phyloP scores from a whole-genome alignment of 2,329 filamentous ascomycete genomes.

The Akanthomyces dipterigenus region DNA sequence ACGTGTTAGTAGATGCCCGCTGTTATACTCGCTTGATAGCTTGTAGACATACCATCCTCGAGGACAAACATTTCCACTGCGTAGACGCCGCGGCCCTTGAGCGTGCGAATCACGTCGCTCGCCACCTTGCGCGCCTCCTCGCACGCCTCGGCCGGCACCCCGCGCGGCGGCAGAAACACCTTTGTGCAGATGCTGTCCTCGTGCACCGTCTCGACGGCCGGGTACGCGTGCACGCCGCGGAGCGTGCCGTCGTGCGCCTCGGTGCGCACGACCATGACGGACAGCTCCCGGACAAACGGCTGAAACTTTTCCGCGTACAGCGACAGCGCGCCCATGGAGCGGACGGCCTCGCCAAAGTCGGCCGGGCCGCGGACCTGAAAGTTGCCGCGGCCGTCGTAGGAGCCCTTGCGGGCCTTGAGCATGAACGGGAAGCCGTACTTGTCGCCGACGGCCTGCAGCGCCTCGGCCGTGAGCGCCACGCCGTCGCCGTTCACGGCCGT shows the following conservation, averaged over 20 bases:
- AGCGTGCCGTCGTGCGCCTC: constrained; percentile 54
- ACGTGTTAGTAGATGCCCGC: constrained; percentile 12
- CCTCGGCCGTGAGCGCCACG: constrained; percentile 49
- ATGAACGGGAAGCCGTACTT: constrained; percentile 78
- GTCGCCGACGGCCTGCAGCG: constrained; percentile 56
- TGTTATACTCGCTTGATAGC: background rate
- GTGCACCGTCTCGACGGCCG: constrained; percentile 89
- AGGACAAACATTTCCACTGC: constrained; percentile 95
- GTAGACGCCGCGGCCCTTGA: constrained; percentile 88
- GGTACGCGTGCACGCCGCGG: constrained; percentile 61
- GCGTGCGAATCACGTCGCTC: constrained; percentile 67
- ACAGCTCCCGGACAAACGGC: constrained; percentile 77
- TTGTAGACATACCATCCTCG: constrained; percentile 47
- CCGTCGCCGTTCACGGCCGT: constrained; percentile 51
- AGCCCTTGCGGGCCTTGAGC: constrained; percentile 84
- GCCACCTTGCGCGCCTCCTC: constrained; percentile 69
- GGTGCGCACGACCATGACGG: constrained; percentile 91
- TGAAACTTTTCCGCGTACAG: constrained; percentile 90
- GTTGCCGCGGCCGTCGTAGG: constrained; percentile 82
- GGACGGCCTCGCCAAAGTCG: constrained; percentile 55
- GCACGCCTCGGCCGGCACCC: constrained; percentile 54
- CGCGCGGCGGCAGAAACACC: constrained; percentile 77
- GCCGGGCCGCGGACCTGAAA: constrained; percentile 39
- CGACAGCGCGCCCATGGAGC: constrained; percentile 61
- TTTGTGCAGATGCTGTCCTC: constrained; percentile 94